Percentiles rank a stretch among this genome's conserved stretches.
Conservation (phyloP, 1,284 basidiomycete genomes). For the Mycena citricolor region DNA sequence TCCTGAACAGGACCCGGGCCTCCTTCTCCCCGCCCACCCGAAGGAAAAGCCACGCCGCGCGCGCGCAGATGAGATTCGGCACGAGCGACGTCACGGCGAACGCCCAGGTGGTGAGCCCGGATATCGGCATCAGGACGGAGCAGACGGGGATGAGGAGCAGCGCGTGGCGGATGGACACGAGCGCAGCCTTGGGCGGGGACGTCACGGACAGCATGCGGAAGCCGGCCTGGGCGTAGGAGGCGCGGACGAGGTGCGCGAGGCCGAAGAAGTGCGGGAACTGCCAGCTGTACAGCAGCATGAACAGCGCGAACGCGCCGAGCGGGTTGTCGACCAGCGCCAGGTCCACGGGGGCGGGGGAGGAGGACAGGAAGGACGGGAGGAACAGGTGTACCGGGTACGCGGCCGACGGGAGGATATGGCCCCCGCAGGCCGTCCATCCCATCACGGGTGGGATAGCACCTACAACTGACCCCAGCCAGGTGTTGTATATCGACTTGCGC, state of each 20-base stretch:
- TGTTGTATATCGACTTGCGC: conserved; percentile 86
- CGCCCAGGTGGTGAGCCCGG: conserved; percentile 85
- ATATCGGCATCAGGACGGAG: conserved; percentile 78
- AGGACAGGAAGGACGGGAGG: conserved; percentile 47
- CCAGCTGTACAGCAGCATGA: conserved; percentile 90
- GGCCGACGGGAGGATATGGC: conserved; percentile 67
- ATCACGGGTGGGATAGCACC: conserved; percentile 94
- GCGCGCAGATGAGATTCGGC: conserved; percentile 74
- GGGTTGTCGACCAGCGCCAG: conserved; percentile 66
- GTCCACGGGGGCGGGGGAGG: conserved; percentile 37
- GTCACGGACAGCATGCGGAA: conserved; percentile 93
- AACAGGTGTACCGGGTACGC: conserved; percentile 54
- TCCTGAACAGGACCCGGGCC: conserved; percentile 79
- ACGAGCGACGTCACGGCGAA: conserved; percentile 81
- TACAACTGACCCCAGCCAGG: conserved; percentile 94
- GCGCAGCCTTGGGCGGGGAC: conserved; percentile 78
- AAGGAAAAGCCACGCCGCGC: conserved; percentile 80
- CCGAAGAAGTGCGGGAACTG: conserved; percentile 99
- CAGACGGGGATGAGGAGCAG: conserved; percentile 79
- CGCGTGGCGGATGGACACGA: conserved; percentile 86
- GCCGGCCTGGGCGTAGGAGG: conserved; percentile 90
- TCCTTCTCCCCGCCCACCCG: conserved; percentile 72
- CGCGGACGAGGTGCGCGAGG: conserved; percentile 85
- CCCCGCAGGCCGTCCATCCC: conserved; percentile 97
- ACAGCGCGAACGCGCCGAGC: conserved; percentile 74